A percentile compares a stretch with the other conserved stretches of the same genome.
These are phyloP conservation scores for Solanum medicagineum DNA, from an alignment of 257 asterid genomes.

Conservation along the genomic window DNA sequence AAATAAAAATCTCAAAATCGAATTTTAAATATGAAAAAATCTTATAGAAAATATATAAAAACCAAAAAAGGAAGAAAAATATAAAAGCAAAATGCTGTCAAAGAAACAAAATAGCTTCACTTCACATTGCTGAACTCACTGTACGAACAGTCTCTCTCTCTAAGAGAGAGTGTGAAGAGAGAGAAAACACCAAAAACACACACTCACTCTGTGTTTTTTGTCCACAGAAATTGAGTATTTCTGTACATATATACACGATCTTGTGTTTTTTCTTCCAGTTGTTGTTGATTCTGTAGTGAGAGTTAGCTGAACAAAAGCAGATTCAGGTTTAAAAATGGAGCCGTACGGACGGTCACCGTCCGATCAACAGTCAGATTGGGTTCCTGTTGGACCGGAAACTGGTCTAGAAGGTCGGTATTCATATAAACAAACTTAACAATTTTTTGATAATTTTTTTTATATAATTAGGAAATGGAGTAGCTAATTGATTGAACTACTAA, in stretches of 20 bases:
- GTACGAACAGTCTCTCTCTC: background rate
- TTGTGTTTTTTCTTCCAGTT: background rate
- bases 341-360: constrained; percentile 24
- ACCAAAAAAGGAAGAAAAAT: background rate
- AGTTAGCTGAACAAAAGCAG: background rate
- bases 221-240: background rate
- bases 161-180: background rate
- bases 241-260: background rate
- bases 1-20: too few species aligned
- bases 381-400: constrained; percentile 9
- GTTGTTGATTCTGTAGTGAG: background rate
- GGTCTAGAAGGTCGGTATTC: constrained; percentile 37
- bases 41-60: too few species aligned
- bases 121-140: background rate
- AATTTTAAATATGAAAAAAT: too few species aligned
- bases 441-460: background rate
- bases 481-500: background rate
- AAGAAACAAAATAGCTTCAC: background rate
- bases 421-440: background rate
- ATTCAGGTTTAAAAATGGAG: constrained; percentile 25
- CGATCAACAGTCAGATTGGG: constrained; percentile 39
- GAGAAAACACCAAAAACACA: background rate
- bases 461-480: background rate
- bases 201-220: background rate
- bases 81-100: background rate